These are phyloP conservation scores for Rhynchospora breviuscula DNA, from an alignment of 176 grass and related monocot species.

Conservation along the genomic window DNA sequence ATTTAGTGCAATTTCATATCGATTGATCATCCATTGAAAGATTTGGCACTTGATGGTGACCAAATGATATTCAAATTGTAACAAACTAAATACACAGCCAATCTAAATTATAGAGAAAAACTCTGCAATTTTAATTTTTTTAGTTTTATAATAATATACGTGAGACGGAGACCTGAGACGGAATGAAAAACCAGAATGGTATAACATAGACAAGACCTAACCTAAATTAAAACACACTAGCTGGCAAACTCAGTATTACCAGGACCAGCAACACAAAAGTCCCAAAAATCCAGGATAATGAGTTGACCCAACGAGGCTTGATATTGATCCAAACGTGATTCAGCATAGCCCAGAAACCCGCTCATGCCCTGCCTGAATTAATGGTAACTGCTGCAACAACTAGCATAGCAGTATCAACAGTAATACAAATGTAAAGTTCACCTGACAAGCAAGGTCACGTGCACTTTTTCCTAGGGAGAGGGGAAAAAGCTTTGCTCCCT, in stretches of 20 bases:
- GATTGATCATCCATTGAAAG: not conserved
- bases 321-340: not conserved
- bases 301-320: not conserved
- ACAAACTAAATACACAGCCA: not conserved
- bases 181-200: not conserved
- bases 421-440: constrained; percentile 20
- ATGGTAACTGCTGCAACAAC: constrained; percentile 1
- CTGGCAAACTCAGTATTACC: not conserved
- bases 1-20: not conserved
- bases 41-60: not conserved
- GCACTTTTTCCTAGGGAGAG: constrained; percentile 70
- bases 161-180: not conserved
- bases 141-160: not conserved
- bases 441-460: constrained; percentile 86
- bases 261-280: not conserved
- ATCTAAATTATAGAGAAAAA: not conserved
- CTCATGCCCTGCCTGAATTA: not conserved
- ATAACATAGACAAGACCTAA: not conserved
- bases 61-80: not conserved
- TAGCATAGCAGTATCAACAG: not conserved
- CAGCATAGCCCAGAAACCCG: not conserved
- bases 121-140: not conserved
- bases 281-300: not conserved
- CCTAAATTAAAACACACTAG: not conserved
- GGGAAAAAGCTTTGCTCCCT: constrained; percentile 40